Base-by-base conservation (phyloP, 2,329 filamentous ascomycete genomes). In the Arthroderma sp. region DNA sequence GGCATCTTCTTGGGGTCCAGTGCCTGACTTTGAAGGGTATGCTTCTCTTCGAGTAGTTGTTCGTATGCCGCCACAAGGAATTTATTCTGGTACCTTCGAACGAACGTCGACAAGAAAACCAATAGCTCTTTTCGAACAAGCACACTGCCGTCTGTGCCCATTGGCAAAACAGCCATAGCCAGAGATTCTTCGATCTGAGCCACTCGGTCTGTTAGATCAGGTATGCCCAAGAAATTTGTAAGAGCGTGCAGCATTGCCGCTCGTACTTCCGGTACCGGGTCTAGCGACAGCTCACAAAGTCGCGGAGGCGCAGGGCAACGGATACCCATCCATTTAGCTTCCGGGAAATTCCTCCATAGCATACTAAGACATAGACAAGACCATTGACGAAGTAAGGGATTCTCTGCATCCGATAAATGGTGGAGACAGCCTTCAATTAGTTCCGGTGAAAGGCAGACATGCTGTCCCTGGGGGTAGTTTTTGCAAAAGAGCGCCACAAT, bases 401-500 rank as follows among this genome's bases (percentile, higher is more conserved):
- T 95, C 50, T 93, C 83, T 46, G 83, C 77, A 59, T 95, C 91
- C 49, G 78, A 76, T 36, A 96, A 71, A 63, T 96, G 88, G 4
- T 75, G 72, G 36, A 96, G 68, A 59, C 89, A 96, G 54, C 83
- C 89, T 33, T 83, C 80, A 70, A 96, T 89, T 50, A 96, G 81
- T 52, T 94, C 88, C 0, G 83, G 84, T 52, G 85, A 85, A 53
- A 95, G 81, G 59, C 88, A 95, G 7, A 94, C 88, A 42, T 82
- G 82, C 62, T 95, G 88, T 2, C 89, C 91, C 50, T 91, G 85
- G 51, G 82, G 83, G 63, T 94, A 94, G 51, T 84, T 84, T 60
- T 91, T 94, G 75, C 91, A 98, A 50, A 98, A 86, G 75, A 95
- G 94, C 28, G 89, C 84, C 36, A 96, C 78, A 49, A 98, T 94